phyloP scores from a whole-genome alignment of 106 monocot genomes.

The Agapanthus africanus region DNA sequence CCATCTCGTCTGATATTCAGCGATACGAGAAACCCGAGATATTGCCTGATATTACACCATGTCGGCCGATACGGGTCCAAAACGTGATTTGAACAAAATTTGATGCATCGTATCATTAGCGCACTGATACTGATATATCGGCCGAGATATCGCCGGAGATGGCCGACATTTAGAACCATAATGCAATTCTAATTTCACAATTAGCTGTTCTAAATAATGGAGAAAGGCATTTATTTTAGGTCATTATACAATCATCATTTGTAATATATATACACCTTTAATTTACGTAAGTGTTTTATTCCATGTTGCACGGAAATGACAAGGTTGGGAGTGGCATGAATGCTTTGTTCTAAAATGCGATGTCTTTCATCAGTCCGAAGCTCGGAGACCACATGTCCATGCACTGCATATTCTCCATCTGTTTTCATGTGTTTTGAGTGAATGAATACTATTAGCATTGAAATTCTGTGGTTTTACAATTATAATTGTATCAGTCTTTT shows the following conservation, averaged over 20 bases:
- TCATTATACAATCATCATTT: not conserved
- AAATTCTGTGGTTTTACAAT: not conserved
- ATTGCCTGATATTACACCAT: too few relatives aligned
- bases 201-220: not conserved
- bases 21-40: too few relatives aligned
- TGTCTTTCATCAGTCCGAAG: not conserved
- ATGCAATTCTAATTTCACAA: not conserved
- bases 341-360: not conserved
- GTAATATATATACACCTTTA: too few relatives aligned
- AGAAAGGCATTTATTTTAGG: not conserved
- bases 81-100: too few relatives aligned
- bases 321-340: not conserved
- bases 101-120: too few relatives aligned
- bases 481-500: not conserved
- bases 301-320: not conserved
- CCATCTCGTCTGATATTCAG: too few relatives aligned
- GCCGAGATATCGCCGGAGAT: too few relatives aligned
- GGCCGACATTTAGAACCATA: too few relatives aligned
- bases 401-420: not conserved
- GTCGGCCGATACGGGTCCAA: too few relatives aligned
- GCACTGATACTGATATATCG: too few relatives aligned
- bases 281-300: too few relatives aligned
- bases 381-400: not conserved
- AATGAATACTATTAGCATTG: not conserved
- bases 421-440: not conserved